phyloP scores from a whole-genome alignment of 805 yeast species.

The Nakazawaea wickerhamii region DNA sequence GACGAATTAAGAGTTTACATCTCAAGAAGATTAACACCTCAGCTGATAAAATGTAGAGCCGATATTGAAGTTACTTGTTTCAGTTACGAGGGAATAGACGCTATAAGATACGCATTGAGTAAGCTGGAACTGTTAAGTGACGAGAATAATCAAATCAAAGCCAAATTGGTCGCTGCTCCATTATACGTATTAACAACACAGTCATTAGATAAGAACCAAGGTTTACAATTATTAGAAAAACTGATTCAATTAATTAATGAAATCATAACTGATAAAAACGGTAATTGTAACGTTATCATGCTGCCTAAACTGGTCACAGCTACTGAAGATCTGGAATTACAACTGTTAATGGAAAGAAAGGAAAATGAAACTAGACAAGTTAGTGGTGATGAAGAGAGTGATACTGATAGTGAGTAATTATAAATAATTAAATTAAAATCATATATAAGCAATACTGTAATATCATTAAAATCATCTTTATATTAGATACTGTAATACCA shows the following conservation, averaged over 20 bases:
- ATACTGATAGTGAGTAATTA: constrained; percentile 22
- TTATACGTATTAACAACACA: constrained; percentile 89
- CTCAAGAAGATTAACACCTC: constrained; percentile 92
- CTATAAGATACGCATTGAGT: constrained; percentile 81
- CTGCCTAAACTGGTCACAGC: constrained; percentile 99
- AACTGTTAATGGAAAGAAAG: constrained; percentile 89
- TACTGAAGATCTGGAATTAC: constrained; percentile 95
- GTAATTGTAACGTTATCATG: constrained; percentile 90
- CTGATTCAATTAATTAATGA: constrained; percentile 76
- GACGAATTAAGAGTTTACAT: constrained; percentile 85
- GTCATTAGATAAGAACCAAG: constrained; percentile 86
- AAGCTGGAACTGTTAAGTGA: constrained; percentile 83
- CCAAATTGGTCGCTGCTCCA: constrained; percentile 96
- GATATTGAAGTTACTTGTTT: constrained; percentile 97
- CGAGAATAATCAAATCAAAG: constrained; percentile 84
- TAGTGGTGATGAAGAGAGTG: constrained; percentile 66
- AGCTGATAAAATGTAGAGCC: constrained; percentile 97
- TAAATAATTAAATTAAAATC: not conserved
- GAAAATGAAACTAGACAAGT: constrained; percentile 85
- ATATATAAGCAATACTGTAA: not conserved
- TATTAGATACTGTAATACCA: no score
- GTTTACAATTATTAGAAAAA: constrained; percentile 69
- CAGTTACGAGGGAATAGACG: constrained; percentile 96
- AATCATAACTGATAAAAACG: constrained; percentile 69
- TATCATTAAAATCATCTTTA: not conserved